Evolutionary conservation across 306 rosid species (phyloP), one percentile per base, ranked within the genome.

Genomic region (Gillenia trifoliata): DNA sequence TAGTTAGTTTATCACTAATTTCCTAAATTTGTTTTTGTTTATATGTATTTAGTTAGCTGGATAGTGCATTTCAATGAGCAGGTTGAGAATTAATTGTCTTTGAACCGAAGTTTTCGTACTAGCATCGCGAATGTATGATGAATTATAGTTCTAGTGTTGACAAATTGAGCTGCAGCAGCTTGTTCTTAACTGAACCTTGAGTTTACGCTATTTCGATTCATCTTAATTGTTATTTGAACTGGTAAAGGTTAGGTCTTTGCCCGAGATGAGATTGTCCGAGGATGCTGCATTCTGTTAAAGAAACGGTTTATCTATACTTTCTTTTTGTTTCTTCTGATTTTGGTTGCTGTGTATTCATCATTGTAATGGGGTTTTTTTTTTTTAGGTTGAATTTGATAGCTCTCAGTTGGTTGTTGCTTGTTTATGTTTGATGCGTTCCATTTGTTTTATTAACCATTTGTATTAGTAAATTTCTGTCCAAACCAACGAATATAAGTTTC

Each of bases 381-480:
- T 41, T 2, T 11, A 22, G 71, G 71, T 40, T 26, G 34, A 22
- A 34, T 55, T 64, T 1, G 16, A 36, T 17, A n/a, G 19, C 20
- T 60, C 36, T 26, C 10, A 28, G 52, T 45, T 45, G 52, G 6
- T 45, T 15, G 52, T 1, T 45, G 15, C 6, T 45, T 0, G 8
- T 4, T 45, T 45, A 45, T 45, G 8, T 45, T 45, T 0, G 0
- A 45, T 16, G 2, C 0, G 20, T 45, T 45, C 52, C 52, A 15
- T 45, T 45, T 15, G 3, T 45, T 16, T 40, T 45, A 16, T 3
- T 36, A 15, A 47, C 5, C 4, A 20, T 43, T 52, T 26, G 54
- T 49, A 4, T 11, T 47, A 63, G 70, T 70, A 41, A 49, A 70
- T 60, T 79, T 57, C 38, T 79, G 52, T 80, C 28, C 22, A 62